phyloP scores from a whole-genome alignment of 176 grass and related monocot genomes.

The Lolium multiflorum region DNA sequence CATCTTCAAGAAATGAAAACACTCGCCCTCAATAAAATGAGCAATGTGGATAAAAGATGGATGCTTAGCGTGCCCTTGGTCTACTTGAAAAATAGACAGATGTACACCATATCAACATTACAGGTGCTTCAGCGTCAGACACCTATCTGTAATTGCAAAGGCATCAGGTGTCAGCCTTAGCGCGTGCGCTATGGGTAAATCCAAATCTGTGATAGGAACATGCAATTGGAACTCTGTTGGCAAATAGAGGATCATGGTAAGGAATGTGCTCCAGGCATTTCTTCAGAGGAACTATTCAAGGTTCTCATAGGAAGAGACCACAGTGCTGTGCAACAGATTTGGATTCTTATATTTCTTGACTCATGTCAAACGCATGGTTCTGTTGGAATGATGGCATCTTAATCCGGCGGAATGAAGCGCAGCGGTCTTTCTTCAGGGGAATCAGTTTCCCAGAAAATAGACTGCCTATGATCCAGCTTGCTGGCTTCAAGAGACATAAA shows the following conservation, averaged over 20 bases:
- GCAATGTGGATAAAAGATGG: too few relatives aligned
- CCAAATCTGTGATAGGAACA: too few relatives aligned
- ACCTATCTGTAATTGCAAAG: neutral
- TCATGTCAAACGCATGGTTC: conserved; percentile 64
- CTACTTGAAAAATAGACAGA: neutral
- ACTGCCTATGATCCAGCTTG: conserved; percentile 75
- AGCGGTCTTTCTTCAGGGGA: conserved; percentile 69
- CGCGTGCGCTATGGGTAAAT: neutral
- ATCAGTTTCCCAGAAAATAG: conserved; percentile 69
- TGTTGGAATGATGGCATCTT: conserved; percentile 56
- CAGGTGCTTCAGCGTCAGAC: neutral
- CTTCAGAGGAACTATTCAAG: conserved; percentile 13
- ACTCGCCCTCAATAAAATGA: neutral
- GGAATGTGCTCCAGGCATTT: neutral
- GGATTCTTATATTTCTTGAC: conserved; percentile 75
- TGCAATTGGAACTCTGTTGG: neutral
- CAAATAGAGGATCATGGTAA: neutral
- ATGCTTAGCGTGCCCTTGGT: neutral
- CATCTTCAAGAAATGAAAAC: conserved; percentile 5
- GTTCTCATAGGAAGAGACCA: neutral
- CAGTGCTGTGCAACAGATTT: neutral
- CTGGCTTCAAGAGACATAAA: conserved; percentile 57
- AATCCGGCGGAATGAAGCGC: conserved; percentile 57
- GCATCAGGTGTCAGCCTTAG: neutral
- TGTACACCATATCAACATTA: neutral